Conservation (phyloP, 768 basidiomycete genomes). For the Psilocybe subaeruginosa region DNA sequence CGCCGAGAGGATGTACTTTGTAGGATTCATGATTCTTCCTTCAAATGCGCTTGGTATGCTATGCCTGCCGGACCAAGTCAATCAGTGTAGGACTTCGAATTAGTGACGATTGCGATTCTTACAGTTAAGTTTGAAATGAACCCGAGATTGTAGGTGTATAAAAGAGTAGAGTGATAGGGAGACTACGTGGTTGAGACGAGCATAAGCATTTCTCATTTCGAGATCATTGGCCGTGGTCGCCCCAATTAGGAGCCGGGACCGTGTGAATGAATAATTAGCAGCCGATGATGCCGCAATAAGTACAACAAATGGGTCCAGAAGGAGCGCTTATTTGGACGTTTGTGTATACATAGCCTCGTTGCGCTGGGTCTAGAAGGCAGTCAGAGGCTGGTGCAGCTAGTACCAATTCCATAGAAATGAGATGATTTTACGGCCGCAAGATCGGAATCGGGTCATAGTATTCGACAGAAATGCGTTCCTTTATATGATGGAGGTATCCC, state of each 20-base stretch:
- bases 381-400: too few species aligned
- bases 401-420: too few species aligned
- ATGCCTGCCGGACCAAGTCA: neutral
- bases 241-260: neutral
- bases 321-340: too few species aligned
- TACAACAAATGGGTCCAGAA: too few species aligned
- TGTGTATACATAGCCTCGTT: too few species aligned
- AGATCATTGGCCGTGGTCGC: neutral
- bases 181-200: neutral
- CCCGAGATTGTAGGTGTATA: neutral
- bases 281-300: neutral
- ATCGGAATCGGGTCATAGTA: too few species aligned
- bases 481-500: too few species aligned
- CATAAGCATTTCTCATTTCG: neutral
- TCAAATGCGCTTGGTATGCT: neutral
- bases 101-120: neutral
- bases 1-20: conserved; percentile 7
- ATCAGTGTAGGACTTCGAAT: neutral
- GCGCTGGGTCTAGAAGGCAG: too few species aligned
- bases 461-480: too few species aligned
- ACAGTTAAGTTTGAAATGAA: neutral
- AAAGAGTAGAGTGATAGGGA: neutral
- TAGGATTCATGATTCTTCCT: conserved; percentile 6
- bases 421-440: too few species aligned
- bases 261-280: neutral